A percentile compares a stretch with the other conserved stretches of the same genome.
These are phyloP conservation scores for Mytilinidion resinicola DNA, from an alignment of 495 filamentous ascomycete genomes.

Conservation along the genomic window DNA sequence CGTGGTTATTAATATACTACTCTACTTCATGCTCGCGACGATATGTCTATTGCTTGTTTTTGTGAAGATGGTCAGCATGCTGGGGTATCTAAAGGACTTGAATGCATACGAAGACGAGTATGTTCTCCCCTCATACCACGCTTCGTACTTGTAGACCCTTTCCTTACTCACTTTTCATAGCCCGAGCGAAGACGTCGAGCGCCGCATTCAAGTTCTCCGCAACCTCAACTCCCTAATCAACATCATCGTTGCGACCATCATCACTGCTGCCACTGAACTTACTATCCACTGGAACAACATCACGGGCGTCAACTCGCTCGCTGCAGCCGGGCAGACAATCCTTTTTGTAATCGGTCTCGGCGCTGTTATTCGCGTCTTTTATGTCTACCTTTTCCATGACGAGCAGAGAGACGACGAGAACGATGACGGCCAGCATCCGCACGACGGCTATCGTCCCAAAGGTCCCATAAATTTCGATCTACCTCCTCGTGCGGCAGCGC, in stretches of 20 bases:
- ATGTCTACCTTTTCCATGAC: slow-evolving; percentile 11
- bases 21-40: slow-evolving; percentile 14
- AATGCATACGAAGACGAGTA: too few relatives aligned
- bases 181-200: background rate
- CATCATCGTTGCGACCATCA: slow-evolving; percentile 26
- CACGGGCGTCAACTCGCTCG: slow-evolving; percentile 23
- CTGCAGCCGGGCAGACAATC: slow-evolving; percentile 35
- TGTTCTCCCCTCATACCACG: too few relatives aligned
- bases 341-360: slow-evolving; percentile 34
- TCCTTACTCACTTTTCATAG: background rate
- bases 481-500: too few relatives aligned
- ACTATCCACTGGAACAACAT: slow-evolving; percentile 40
- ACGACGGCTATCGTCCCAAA: too few relatives aligned
- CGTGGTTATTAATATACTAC: slow-evolving; percentile 9
- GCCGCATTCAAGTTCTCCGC: slow-evolving; percentile 8
- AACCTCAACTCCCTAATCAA: slow-evolving; percentile 30
- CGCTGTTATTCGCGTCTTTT: slow-evolving; percentile 15
- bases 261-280: slow-evolving; percentile 37
- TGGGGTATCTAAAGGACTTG: background rate
- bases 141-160: too few relatives aligned
- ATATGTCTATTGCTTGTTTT: slow-evolving; percentile 10
- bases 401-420: background rate
- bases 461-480: too few relatives aligned
- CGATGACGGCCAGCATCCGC: too few relatives aligned
- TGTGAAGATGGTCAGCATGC: slow-evolving; percentile 2